Evolutionary conservation across 768 basidiomycete species (phyloP).

Genomic region (Podaxis sp.): DNA sequence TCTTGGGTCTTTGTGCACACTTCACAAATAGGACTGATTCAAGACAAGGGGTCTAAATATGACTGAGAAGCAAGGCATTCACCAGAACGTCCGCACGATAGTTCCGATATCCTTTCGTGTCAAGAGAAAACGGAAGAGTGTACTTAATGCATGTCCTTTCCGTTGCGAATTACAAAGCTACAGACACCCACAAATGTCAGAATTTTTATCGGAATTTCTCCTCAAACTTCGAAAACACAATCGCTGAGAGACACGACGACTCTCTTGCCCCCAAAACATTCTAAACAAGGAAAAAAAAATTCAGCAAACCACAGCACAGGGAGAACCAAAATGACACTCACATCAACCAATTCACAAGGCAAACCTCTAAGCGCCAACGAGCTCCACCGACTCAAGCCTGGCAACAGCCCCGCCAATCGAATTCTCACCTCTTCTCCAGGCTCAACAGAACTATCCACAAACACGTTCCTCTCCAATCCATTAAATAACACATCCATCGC

Average conservation of each 20-base stretch:
- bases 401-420: slow-evolving; percentile 77
- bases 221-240: slow-evolving; percentile 70
- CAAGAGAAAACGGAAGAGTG: too few species aligned
- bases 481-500: slow-evolving; percentile 65
- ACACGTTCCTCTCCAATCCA: slow-evolving; percentile 66
- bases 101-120: too few species aligned
- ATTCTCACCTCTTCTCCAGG: slow-evolving; percentile 48
- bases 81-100: too few species aligned
- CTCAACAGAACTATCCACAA: slow-evolving; percentile 30
- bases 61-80: too few species aligned
- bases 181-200: not conserved
- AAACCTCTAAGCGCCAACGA: slow-evolving; percentile 62
- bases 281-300: slow-evolving; percentile 31
- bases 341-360: slow-evolving; percentile 84
- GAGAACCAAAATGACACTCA: slow-evolving; percentile 37
- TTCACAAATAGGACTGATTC: too few species aligned
- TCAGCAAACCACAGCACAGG: not conserved
- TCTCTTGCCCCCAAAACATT: slow-evolving; percentile 63
- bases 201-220: slow-evolving; percentile 39
- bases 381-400: slow-evolving; percentile 79
- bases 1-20: too few species aligned
- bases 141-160: too few species aligned
- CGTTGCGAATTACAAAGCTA: too few species aligned
- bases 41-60: too few species aligned
- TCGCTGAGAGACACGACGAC: slow-evolving; percentile 67